Base-by-base conservation (phyloP, 305 asterid species). In the Fraxinus platypoda region DNA sequence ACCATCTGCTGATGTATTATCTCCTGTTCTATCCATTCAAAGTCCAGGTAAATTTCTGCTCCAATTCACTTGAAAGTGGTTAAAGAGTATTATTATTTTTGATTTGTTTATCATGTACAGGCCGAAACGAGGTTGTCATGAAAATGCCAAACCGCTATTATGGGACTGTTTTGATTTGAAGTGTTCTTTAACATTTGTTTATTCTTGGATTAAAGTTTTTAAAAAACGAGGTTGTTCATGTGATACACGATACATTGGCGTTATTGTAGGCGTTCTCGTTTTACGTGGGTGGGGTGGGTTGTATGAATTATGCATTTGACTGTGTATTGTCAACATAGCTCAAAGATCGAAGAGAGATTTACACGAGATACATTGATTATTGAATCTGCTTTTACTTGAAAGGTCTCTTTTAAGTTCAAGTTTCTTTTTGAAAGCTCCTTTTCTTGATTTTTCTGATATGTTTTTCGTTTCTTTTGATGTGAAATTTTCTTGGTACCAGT, bases 21-120 rank as follows among this genome's bases (percentile, higher is more conserved):
- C 98, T 43, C 98, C 98, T 79, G 98, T 90, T 49, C 71, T 94
- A 70, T 95, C 98, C 35, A 85, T 94, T 84, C 98, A 92, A 79
- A 95, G 98, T 79, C 91, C 98, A 19, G 98, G 98, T 94, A 79
- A 71, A 34, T 1, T 7, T 33, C 34, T n/a, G 25, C 34, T 28
- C 6, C 2, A 23, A 54, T 19, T 57, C 25, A 57, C 66, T 57
- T 3, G 2, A 54, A 11, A 57, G 30, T 59, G 30, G 28, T 21
- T 2, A 59, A 57, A 59, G 30, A n/a, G 26, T 2, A 12, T 19
- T 26, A 7, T 21, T 11, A 77, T 74, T 43, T 76, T 12, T 66
- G 72, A 76, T 77, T 84, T 78, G 78, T 38, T 79, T 74, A 9
- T 54, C 41, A 78, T 79, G 38, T 80, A 74, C 34, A 15, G 17